These are phyloP conservation scores for Primulina tabacum DNA, from an alignment of 257 asterid genomes.

Conservation along the genomic window DNA sequence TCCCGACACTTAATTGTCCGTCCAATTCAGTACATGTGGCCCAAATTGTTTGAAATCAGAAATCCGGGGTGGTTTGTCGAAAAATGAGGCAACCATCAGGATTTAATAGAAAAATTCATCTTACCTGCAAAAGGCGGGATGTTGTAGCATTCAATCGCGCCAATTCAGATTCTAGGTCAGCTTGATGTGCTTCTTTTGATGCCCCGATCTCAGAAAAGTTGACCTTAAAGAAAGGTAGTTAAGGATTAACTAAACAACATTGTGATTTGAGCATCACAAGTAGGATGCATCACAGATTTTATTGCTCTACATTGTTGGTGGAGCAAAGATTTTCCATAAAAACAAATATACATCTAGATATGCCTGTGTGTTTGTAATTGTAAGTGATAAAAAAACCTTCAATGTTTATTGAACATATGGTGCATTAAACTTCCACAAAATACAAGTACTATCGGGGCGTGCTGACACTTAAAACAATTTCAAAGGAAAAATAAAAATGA, in stretches of 20 bases:
- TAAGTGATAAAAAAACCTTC: background rate
- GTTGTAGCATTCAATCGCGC: slow-evolving; percentile 56
- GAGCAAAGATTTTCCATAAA: background rate
- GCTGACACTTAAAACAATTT: background rate
- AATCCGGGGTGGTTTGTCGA: background rate
- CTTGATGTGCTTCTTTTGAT: slow-evolving; percentile 60
- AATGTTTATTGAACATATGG: background rate
- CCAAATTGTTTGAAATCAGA: background rate
- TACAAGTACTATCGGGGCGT: background rate
- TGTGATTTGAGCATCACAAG: background rate
- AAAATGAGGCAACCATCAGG: slow-evolving; percentile 1
- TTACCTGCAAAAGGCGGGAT: slow-evolving; percentile 64
- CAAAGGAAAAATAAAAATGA: background rate
- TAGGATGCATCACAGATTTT: background rate
- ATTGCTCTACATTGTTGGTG: background rate
- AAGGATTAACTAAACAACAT: slow-evolving; percentile 7
- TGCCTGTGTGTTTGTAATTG: background rate
- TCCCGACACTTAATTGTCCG: background rate
- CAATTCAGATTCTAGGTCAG: slow-evolving; percentile 68
- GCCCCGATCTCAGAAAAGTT: slow-evolving; percentile 66
- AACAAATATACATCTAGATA: background rate
- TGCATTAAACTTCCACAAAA: background rate
- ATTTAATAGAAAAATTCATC: background rate
- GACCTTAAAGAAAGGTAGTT: slow-evolving; percentile 39
- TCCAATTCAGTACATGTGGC: background rate